These are phyloP conservation scores for Ormosia semicastrata DNA, from an alignment of 306 rosid species.

Conservation along the genomic window DNA sequence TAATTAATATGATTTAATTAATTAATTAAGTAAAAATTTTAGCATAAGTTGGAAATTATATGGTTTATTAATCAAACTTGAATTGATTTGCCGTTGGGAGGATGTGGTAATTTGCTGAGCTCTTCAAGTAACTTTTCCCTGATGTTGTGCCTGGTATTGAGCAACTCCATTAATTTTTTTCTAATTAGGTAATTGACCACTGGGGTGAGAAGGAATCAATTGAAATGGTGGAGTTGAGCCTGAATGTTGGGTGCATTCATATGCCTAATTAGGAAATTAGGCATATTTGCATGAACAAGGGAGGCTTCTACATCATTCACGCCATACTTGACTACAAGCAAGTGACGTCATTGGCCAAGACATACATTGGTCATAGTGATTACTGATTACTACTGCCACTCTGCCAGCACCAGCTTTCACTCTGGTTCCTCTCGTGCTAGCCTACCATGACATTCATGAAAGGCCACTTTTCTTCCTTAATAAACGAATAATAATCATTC, in stretches of 20 bases:
- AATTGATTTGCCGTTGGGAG: neutral
- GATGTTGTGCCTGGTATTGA: slow-evolving; percentile 19
- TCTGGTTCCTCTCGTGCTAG: neutral
- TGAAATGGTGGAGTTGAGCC: slow-evolving; percentile 51
- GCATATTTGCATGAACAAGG: slow-evolving; percentile 37
- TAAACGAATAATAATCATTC: neutral
- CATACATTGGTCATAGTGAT: neutral
- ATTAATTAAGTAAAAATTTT: neutral
- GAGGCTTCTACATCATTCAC: slow-evolving; percentile 26
- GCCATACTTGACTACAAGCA: slow-evolving; percentile 59
- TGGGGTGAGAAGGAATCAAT: slow-evolving; percentile 14
- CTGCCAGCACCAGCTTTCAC: neutral
- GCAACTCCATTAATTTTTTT: neutral
- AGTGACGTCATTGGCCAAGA: slow-evolving; percentile 40
- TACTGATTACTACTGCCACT: neutral
- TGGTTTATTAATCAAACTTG: neutral
- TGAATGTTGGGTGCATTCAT: slow-evolving; percentile 35
- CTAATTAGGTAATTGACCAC: neutral
- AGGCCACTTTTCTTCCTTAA: slow-evolving; percentile 16
- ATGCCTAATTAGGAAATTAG: slow-evolving; percentile 49
- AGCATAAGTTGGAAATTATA: neutral
- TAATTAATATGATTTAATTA: neutral
- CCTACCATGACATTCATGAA: slow-evolving; percentile 14
- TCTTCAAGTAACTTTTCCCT: slow-evolving; percentile 4
- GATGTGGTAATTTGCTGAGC: neutral